Percentiles rank a stretch among this genome's conserved stretches.
Evolutionary conservation across 108 stramenopile species (phyloP).

Genomic region (Aurantiochytrium sp.): DNA sequence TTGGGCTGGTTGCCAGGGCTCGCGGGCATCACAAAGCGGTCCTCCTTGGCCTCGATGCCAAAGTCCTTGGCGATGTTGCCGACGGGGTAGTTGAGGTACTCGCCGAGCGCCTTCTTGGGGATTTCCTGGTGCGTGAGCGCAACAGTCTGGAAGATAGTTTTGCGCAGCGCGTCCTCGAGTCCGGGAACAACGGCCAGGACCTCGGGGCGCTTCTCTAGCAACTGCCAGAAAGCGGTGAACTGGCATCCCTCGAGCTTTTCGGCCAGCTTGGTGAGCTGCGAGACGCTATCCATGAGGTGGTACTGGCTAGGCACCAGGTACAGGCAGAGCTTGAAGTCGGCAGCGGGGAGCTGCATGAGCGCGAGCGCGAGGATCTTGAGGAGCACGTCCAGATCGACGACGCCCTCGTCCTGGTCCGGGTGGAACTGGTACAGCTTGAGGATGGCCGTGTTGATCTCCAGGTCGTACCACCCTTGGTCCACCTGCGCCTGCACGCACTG

Average conservation of each 20-base stretch:
- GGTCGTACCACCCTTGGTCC: neutral
- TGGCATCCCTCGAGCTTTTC: constrained; percentile 8
- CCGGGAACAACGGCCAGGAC: neutral
- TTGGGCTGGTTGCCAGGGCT: neutral
- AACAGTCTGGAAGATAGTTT: neutral
- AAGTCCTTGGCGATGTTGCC: neutral
- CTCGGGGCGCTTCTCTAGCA: neutral
- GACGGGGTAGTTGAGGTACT: constrained; percentile 8
- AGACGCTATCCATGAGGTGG: constrained; percentile 13
- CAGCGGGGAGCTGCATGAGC: neutral
- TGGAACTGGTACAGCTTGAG: constrained; percentile 20
- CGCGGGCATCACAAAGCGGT: neutral
- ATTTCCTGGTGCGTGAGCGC: constrained; percentile 8
- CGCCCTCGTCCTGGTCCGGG: neutral
- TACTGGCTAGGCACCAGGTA: constrained; percentile 3
- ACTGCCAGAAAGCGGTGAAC: constrained; percentile 11
- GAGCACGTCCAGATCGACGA: constrained; percentile 11
- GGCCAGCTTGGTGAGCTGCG: neutral
- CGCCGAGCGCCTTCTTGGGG: neutral
- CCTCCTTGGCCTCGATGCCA: neutral
- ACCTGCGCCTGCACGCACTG: constrained; percentile 13
- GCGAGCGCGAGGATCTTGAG: constrained; percentile 8
- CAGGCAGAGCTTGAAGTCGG: constrained; percentile 9
- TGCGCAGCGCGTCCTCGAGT: neutral
- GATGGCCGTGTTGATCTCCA: neutral